Evolutionary conservation across 2,329 filamentous ascomycete genomes (phyloP).

Genomic region (Aspergillus phoenicis): DNA sequence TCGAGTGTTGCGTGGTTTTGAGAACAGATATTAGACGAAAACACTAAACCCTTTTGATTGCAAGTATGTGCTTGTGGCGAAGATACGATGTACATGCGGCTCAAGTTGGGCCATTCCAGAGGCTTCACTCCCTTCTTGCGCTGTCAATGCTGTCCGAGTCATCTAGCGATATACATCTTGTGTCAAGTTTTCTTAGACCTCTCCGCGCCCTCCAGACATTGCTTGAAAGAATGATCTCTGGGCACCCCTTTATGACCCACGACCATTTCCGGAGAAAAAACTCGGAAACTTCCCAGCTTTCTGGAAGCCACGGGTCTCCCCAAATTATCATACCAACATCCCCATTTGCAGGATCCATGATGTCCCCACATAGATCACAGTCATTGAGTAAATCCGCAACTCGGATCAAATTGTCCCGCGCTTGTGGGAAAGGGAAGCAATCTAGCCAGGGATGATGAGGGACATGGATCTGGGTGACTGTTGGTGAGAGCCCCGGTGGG

Average conservation of each 20-base stretch:
- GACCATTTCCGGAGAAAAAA: slow-evolving; percentile 28
- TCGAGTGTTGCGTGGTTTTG: too few relatives aligned
- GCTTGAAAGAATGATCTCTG: slow-evolving; percentile 14
- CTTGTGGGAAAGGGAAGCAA: slow-evolving; percentile 11
- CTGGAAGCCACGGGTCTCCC: slow-evolving; percentile 26
- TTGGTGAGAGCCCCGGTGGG: slow-evolving; percentile 8
- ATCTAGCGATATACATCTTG: too few relatives aligned
- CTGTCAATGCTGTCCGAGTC: too few relatives aligned
- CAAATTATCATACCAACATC: slow-evolving; percentile 23
- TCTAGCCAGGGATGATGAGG: slow-evolving; percentile 15
- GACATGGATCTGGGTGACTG: neutral
- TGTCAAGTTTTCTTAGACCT: slow-evolving; percentile 8
- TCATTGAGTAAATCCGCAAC: slow-evolving; percentile 7
- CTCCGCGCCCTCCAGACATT: slow-evolving; percentile 11
- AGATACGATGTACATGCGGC: too few relatives aligned
- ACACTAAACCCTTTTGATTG: too few relatives aligned
- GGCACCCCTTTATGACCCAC: slow-evolving; percentile 22
- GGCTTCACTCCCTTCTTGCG: too few relatives aligned
- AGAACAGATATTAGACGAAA: too few relatives aligned
- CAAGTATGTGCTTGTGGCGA: too few relatives aligned
- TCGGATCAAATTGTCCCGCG: slow-evolving; percentile 8
- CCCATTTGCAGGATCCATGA: slow-evolving; percentile 13
- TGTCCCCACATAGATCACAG: slow-evolving; percentile 12
- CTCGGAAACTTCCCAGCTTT: slow-evolving; percentile 28
- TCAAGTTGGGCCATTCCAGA: too few relatives aligned